phyloP scores from a whole-genome alignment of 345 rosid species.

The Durio zibethinus region DNA sequence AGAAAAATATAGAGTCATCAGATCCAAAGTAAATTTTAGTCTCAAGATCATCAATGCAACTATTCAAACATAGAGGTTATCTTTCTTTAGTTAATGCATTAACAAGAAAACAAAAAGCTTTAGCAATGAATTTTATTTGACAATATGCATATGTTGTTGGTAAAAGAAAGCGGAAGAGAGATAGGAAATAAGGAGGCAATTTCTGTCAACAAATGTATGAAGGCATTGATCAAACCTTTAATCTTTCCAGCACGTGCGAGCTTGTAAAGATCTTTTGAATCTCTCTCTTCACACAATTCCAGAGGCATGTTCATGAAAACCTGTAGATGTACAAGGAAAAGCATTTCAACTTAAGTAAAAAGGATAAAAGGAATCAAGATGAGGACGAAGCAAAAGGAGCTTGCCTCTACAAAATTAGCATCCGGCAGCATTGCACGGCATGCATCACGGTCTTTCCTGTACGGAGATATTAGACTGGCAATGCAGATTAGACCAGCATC shows the following conservation, averaged over 20 bases:
- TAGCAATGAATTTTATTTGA: neutral
- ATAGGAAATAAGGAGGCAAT: neutral
- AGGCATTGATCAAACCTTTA: conserved; percentile 44
- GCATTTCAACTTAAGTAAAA: conserved; percentile 9
- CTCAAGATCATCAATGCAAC: neutral
- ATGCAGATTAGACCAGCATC: conserved; percentile 91
- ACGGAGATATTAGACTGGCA: conserved; percentile 90
- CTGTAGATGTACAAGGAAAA: conserved; percentile 29
- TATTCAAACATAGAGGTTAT: neutral
- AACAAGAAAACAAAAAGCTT: neutral
- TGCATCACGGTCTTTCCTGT: conserved; percentile 79
- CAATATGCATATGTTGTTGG: neutral
- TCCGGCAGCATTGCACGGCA: conserved; percentile 75
- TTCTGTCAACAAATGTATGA: neutral
- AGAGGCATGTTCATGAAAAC: conserved; percentile 90
- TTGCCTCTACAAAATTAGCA: conserved; percentile 72
- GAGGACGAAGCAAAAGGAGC: neutral
- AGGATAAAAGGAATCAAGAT: neutral
- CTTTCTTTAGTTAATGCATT: neutral
- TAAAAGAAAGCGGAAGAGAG: neutral
- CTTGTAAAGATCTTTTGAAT: conserved; percentile 86
- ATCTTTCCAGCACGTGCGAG: conserved; percentile 92
- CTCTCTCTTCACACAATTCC: conserved; percentile 80
- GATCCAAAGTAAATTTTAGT: neutral
- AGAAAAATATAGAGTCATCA: neutral